phyloP scores from a whole-genome alignment of 2,329 filamentous ascomycete species.

The Colletotrichum sp. region DNA sequence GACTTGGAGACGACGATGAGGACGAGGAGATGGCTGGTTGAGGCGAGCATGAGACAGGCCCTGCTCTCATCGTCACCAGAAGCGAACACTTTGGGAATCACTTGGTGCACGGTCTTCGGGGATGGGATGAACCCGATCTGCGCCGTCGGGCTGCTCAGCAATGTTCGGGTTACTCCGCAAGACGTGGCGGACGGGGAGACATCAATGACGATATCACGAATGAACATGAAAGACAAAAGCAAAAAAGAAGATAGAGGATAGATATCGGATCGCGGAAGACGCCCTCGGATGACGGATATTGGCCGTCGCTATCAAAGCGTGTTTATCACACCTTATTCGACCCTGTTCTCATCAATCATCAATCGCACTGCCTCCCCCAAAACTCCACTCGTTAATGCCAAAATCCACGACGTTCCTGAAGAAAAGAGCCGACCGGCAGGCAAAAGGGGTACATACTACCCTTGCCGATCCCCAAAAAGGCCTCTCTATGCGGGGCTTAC shows the following conservation, averaged over 20 bases:
- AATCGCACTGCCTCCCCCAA: not conserved
- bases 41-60: not conserved
- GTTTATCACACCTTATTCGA: not conserved
- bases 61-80: not conserved
- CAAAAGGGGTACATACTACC: not conserved
- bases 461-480: not conserved
- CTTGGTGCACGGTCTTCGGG: not conserved
- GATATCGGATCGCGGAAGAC: conserved; percentile 11
- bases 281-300: not conserved
- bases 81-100: not conserved
- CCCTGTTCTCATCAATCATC: not conserved
- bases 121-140: not conserved
- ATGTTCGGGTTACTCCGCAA: not conserved
- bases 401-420: not conserved
- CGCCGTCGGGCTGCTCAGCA: not conserved
- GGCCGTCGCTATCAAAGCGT: not conserved
- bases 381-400: not conserved
- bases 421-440: not conserved
- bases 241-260: not conserved
- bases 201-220: not conserved
- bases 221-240: not conserved
- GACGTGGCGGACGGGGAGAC: not conserved
- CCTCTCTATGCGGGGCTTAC: not conserved
- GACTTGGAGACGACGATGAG: conserved; percentile 6
- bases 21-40: conserved; percentile 15